phyloP scores from a whole-genome alignment of 2,329 filamentous ascomycete genomes.

The Pyrenophora seminiperda region DNA sequence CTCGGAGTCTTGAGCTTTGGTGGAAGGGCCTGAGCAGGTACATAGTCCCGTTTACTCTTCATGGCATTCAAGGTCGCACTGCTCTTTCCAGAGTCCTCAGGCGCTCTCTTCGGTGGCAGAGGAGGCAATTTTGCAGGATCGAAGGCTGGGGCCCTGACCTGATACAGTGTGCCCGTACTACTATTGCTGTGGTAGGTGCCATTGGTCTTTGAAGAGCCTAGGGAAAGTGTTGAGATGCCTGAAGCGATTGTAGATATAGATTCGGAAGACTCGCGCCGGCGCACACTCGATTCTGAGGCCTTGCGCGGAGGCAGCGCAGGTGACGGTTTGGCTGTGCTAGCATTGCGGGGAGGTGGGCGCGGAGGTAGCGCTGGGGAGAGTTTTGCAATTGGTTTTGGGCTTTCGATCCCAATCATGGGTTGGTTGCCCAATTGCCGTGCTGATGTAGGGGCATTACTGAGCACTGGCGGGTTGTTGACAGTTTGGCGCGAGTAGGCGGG shows the following conservation, averaged over 20 bases:
- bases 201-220: slow-evolving; percentile 53
- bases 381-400: slow-evolving; percentile 18
- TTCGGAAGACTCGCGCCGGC: slow-evolving; percentile 49
- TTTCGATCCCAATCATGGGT: slow-evolving; percentile 33
- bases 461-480: slow-evolving; percentile 49
- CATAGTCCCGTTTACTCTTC: slow-evolving; percentile 41
- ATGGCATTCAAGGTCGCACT: slow-evolving; percentile 46
- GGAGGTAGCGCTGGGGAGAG: slow-evolving; percentile 42
- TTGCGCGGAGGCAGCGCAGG: slow-evolving; percentile 54
- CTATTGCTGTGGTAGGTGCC: slow-evolving; percentile 42
- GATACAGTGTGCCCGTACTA: slow-evolving; percentile 39
- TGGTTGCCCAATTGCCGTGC: slow-evolving; percentile 47
- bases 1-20: slow-evolving; percentile 36
- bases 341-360: slow-evolving; percentile 56
- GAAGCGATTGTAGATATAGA: slow-evolving; percentile 59
- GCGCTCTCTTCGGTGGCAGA: slow-evolving; percentile 57
- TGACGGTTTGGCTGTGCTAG: slow-evolving; percentile 43
- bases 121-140: slow-evolving; percentile 61
- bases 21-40: slow-evolving; percentile 31
- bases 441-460: slow-evolving; percentile 44
- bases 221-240: slow-evolving; percentile 55
- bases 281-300: slow-evolving; percentile 48
- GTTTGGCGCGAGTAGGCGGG: slow-evolving; percentile 42
- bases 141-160: slow-evolving; percentile 61
- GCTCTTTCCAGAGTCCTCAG: slow-evolving; percentile 49